A percentile compares a stretch with the other conserved stretches of the same genome.
phyloP scores from a whole-genome alignment of 2,329 filamentous ascomycete species.

The Claviceps sp. region DNA sequence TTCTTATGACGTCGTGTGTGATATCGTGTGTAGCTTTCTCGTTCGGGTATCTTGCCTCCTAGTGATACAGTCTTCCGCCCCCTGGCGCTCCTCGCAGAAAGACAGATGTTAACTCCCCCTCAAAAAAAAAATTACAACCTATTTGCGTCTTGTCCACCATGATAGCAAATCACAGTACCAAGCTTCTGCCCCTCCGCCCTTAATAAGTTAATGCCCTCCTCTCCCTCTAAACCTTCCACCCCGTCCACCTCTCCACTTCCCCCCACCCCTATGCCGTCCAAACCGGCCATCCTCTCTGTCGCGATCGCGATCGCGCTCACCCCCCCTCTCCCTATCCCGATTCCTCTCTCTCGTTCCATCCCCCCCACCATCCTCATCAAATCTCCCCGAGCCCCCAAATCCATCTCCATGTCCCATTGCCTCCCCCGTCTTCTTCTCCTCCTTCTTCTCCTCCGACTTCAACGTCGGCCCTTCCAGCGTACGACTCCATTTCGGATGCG shows the following conservation, averaged over 20 bases:
- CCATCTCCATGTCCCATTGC: conserved; percentile 15
- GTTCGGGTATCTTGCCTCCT: neutral
- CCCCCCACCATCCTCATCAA: conserved; percentile 12
- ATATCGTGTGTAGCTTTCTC: neutral
- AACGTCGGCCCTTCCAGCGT: conserved; percentile 64
- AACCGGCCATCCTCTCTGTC: conserved; percentile 21
- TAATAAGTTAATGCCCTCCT: neutral
- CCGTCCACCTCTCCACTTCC: conserved; percentile 24
- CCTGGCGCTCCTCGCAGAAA: neutral
- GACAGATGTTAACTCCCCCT: neutral
- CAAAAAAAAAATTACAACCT: no score
- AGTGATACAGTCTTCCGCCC: neutral
- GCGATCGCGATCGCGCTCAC: conserved; percentile 23
- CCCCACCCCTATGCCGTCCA: conserved; percentile 20
- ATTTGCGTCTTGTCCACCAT: no score
- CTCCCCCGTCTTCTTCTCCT: conserved; percentile 18
- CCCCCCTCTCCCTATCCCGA: neutral
- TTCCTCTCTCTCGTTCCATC: conserved; percentile 11
- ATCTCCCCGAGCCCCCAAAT: conserved; percentile 14
- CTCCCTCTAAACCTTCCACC: conserved; percentile 19
- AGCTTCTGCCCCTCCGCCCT: neutral
- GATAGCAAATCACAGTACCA: no score
- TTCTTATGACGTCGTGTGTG: no score
- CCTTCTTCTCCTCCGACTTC: conserved; percentile 52
- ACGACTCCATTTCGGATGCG: conserved; percentile 70